Base-by-base conservation (phyloP, 1,284 basidiomycete genomes). In the Filobasidium uniguttulatum region DNA sequence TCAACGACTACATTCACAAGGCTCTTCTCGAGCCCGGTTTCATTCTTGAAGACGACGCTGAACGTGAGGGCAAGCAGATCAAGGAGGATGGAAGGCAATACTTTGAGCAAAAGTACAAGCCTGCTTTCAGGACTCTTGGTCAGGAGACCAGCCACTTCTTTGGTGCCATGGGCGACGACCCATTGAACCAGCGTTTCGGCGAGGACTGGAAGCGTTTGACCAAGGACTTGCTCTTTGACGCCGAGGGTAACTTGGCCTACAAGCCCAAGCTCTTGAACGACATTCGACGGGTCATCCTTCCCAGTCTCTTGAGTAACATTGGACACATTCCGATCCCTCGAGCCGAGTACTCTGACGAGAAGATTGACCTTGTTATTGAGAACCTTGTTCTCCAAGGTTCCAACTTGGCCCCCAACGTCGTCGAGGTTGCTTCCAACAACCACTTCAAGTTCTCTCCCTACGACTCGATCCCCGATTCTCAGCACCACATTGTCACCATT, bases 301-400 rank as follows among this genome's bases (percentile, higher is more conserved):
- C 91, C 19, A 71, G 77, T 19, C 65, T 94, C 48, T 79, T 91
- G 63, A 75, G 82, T 46, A 80, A 67, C 23, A 73, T 88, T 55
- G 87, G 87, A 20, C 88, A 89, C 66, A 70, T 97, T 49, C 91
- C 91, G 22, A 89, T 94, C 57, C 89, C 86, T 0, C 80, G 86
- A 41, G 80, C 88, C 67, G 89, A 94, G 69, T 91, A 89, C 71
- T 81, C 80, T n/a, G 85, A 90, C 64, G 80, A 83, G 46, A 67
- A 76, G n/a, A 67, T 89, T 56, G 88, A 91, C 59, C 75, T 93
- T 46, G 85, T 94, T 52, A 79, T 96, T 54, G 91, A 97, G 75
- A 93, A 96, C 69, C 76, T 96, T 28, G 82, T 86, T 3, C 75
- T 96, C 17, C 83, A 87, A 55, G 84, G 85, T 25, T 78, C 81